Evolutionary conservation across 1,284 basidiomycete genomes (phyloP).

Genomic region (Chalciporus sp.): DNA sequence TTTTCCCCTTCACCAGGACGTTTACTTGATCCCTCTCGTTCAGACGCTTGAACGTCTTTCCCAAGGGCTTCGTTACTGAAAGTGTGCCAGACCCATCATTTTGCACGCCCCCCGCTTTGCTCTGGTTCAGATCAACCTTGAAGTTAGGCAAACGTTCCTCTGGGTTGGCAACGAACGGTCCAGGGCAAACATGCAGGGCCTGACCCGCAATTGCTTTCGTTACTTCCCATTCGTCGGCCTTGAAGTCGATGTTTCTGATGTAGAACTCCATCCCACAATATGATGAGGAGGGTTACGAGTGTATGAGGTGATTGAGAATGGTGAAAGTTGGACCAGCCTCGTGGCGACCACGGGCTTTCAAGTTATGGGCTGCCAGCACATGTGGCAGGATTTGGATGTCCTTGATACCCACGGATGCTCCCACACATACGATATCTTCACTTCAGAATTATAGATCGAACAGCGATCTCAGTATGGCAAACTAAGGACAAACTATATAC

Average conservation of each 20-base stretch:
- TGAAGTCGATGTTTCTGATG: slow-evolving; percentile 48
- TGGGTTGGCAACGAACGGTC: slow-evolving; percentile 37
- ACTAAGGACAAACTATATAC: slow-evolving; percentile 5
- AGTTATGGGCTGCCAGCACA: background rate
- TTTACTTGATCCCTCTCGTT: slow-evolving; percentile 39
- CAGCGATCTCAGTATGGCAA: background rate
- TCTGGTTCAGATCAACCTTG: slow-evolving; percentile 50
- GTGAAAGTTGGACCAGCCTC: background rate
- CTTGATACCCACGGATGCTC: too few species aligned
- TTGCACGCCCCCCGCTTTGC: slow-evolving; percentile 49
- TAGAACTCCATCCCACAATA: slow-evolving; percentile 52
- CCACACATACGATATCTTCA: background rate
- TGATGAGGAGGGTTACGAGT: background rate
- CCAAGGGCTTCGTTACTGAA: slow-evolving; percentile 43
- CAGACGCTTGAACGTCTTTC: slow-evolving; percentile 49
- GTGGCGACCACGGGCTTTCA: background rate
- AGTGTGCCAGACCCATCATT: slow-evolving; percentile 61
- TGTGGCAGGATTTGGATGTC: slow-evolving; percentile 1
- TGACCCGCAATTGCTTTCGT: slow-evolving; percentile 51
- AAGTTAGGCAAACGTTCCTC: slow-evolving; percentile 55
- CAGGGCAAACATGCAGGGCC: slow-evolving; percentile 53
- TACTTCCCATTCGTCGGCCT: slow-evolving; percentile 56
- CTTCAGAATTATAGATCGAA: background rate
- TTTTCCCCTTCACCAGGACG: slow-evolving; percentile 41
- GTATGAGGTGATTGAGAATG: background rate